These are phyloP conservation scores for Penicillium crystallinum DNA, from an alignment of 495 filamentous ascomycete species.

Conservation along the genomic window DNA sequence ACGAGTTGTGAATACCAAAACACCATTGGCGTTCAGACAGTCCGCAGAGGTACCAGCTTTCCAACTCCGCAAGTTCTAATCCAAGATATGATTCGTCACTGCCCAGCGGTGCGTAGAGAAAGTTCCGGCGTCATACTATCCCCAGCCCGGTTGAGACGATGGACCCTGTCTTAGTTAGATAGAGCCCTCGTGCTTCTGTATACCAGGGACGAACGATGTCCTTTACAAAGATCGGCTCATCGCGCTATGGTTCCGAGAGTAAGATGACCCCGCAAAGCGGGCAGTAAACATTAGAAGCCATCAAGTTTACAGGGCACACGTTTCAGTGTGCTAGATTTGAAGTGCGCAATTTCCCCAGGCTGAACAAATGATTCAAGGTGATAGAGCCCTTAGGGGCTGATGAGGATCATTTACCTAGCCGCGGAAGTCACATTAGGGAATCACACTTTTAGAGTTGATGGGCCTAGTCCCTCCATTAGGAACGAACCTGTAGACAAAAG, in stretches of 20 bases:
- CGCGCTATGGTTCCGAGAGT: neutral
- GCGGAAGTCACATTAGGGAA: no score
- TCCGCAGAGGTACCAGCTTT: neutral
- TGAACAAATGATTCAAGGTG: no score
- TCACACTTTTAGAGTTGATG: no score
- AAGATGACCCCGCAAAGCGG: neutral
- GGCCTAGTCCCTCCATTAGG: no score
- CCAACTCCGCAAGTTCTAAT: neutral
- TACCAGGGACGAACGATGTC: neutral
- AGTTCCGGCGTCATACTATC: neutral
- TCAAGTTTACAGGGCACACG: neutral
- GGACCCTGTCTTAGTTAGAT: neutral
- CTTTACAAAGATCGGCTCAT: neutral
- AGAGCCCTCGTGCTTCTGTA: neutral
- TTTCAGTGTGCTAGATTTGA: neutral
- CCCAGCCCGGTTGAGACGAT: neutral
- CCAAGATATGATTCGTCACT: neutral
- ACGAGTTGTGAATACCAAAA: neutral
- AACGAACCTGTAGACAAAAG: no score
- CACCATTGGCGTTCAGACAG: neutral
- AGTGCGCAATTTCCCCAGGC: no score
- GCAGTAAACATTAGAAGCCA: neutral
- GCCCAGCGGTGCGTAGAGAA: neutral
- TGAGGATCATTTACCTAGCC: no score
- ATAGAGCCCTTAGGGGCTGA: no score